Evolutionary conservation across 345 rosid species (phyloP).

Genomic region (Euphorbia tirucalli): DNA sequence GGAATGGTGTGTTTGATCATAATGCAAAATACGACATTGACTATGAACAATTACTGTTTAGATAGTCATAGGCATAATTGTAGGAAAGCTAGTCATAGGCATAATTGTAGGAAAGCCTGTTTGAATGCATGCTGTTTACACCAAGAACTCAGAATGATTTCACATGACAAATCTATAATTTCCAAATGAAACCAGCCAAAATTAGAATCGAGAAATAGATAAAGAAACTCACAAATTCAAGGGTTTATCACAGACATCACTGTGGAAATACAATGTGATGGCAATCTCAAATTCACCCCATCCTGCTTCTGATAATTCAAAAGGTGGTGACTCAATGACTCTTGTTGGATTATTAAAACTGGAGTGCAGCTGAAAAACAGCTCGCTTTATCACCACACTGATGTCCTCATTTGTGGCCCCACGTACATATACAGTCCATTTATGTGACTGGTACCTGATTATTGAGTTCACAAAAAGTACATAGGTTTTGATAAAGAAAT

Average conservation of each 20-base stretch:
- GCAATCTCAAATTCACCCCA: conserved; percentile 43
- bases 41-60: neutral
- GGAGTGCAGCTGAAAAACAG: conserved; percentile 36
- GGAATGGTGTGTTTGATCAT: neutral
- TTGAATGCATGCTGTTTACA: neutral
- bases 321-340: conserved; percentile 32
- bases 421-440: conserved; percentile 34
- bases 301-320: conserved; percentile 33
- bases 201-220: neutral
- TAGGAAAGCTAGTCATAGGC: neutral
- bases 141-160: neutral
- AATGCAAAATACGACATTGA: conserved; percentile 1
- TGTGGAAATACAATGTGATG: conserved; percentile 30
- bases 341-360: conserved; percentile 36
- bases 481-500: neutral
- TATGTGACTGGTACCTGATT: conserved; percentile 34
- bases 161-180: neutral
- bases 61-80: neutral
- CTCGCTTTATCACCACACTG: conserved; percentile 29
- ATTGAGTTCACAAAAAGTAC: conserved; percentile 10
- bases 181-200: neutral
- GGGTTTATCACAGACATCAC: conserved; percentile 35
- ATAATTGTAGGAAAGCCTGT: neutral
- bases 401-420: conserved; percentile 35
- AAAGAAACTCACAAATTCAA: conserved; percentile 27